Conservation (phyloP, 2,329 filamentous ascomycete species). For the Epicoccum nigrum region DNA sequence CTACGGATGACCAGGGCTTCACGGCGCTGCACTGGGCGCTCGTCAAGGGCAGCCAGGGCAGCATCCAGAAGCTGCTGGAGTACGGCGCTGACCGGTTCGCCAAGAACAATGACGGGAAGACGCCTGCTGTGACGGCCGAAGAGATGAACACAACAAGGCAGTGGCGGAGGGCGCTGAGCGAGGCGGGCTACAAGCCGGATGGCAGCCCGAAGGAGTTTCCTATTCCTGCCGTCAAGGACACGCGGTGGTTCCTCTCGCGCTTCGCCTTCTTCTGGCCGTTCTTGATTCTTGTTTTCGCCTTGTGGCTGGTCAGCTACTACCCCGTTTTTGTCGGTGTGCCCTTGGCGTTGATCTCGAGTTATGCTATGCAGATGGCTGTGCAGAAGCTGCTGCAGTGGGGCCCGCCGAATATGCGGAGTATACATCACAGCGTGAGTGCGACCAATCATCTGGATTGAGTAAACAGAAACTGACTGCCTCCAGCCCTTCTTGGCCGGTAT, state of each 20-base stretch:
- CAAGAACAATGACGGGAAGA: constrained; percentile 88
- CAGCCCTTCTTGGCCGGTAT: constrained; percentile 93
- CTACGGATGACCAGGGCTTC: constrained; percentile 88
- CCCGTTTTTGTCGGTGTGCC: constrained; percentile 80
- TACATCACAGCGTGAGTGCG: constrained; percentile 79
- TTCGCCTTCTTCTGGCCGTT: constrained; percentile 94
- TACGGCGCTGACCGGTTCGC: constrained; percentile 94
- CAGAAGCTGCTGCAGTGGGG: constrained; percentile 81
- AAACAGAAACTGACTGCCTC: constrained; percentile 16
- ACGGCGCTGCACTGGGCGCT: constrained; percentile 96
- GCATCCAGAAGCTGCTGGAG: constrained; percentile 92
- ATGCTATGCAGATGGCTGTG: constrained; percentile 76
- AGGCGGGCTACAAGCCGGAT: constrained; percentile 82
- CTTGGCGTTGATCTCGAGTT: constrained; percentile 68
- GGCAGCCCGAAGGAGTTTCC: constrained; percentile 77
- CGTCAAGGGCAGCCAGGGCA: constrained; percentile 87
- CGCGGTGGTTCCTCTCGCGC: constrained; percentile 76
- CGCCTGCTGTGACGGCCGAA: constrained; percentile 79
- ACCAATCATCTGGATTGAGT: neutral
- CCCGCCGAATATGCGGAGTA: constrained; percentile 83
- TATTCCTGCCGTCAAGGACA: constrained; percentile 76
- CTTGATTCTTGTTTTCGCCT: constrained; percentile 70
- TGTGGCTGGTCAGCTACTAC: constrained; percentile 75
- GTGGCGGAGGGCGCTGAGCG: constrained; percentile 82
- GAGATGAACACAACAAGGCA: constrained; percentile 86